Base-by-base conservation (phyloP, 805 yeast genomes). In the Ogataea pini region DNA sequence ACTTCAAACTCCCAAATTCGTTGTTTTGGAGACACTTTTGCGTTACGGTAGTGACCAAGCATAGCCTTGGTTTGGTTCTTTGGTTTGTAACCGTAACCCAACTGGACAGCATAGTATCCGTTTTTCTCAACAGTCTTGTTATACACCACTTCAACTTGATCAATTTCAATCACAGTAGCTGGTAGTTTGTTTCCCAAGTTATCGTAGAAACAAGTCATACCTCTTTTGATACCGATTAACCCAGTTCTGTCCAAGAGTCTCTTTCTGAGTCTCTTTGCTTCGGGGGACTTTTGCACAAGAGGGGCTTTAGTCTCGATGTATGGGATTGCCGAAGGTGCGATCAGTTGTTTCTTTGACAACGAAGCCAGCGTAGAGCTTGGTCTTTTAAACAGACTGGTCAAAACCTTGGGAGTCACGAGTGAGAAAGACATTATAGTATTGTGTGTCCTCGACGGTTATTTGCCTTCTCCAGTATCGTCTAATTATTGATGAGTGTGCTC, bases 191-290 rank as follows among this genome's bases (percentile, higher is more conserved):
- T 74, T 22, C 97, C 98, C 31, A 70, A 69, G 24, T 78, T 77
- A 52, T 84, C 83, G 62, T 78, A 92, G 78, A 82, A 87, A 13
- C 94, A 82, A 43, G 90, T 82, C 97, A 92, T 92, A 14, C 97
- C 98, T 49, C 85, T 75, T 65, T 94, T 94, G 54, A 82, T 72
- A 1, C 95, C 96, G 24, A 92, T 70, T 17, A 89, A 72, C 10
- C 99, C 99, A 7, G 96, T 83, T 68, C 99, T 82, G 37, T 69
- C 66, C 24, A 89, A 82, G 29, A 92, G 73, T 65, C 83, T 77
- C 64, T 83, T 86, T 67, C 97, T 79, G 44, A 73, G 70, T 61
- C 89, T 84, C 28, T 88, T 83, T 41, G 78, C 76, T 54, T 78
- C 87, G 31, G 83, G 82, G 3, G 92, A 77, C 64, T 85, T 89